Evolutionary conservation across 805 yeast species (phyloP).

Genomic region (Zygosaccharomyces siamensis): DNA sequence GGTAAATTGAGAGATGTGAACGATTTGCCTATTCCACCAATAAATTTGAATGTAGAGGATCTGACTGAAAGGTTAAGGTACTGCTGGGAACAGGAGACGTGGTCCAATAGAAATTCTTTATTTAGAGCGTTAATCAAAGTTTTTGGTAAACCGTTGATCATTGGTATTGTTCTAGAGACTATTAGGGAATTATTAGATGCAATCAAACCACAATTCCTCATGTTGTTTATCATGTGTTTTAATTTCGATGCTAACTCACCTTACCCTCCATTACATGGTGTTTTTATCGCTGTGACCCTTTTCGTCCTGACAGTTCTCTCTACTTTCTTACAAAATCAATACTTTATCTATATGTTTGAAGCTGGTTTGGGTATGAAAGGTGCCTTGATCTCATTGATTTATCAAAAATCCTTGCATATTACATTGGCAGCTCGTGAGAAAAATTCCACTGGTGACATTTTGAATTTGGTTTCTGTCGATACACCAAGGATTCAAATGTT

Average conservation of each 20-base stretch:
- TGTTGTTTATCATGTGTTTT: constrained; percentile 46
- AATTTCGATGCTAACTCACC: constrained; percentile 22
- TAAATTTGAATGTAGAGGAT: constrained; percentile 34
- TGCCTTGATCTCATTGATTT: constrained; percentile 61
- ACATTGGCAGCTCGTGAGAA: constrained; percentile 59
- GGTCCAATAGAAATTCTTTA: constrained; percentile 31
- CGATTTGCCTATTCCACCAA: constrained; percentile 42
- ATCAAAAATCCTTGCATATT: constrained; percentile 63
- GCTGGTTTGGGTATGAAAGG: constrained; percentile 64
- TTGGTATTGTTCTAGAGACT: constrained; percentile 38
- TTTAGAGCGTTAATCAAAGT: constrained; percentile 36
- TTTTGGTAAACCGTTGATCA: constrained; percentile 36
- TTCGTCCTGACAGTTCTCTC: constrained; percentile 56
- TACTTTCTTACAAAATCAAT: constrained; percentile 64
- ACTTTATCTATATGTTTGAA: constrained; percentile 51
- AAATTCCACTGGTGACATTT: constrained; percentile 70
- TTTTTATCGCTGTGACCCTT: constrained; percentile 58
- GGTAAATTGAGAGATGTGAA: constrained; percentile 39
- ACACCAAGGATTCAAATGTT: constrained; percentile 58
- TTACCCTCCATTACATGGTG: constrained; percentile 54
- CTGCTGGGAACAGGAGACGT: constrained; percentile 37
- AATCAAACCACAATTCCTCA: constrained; percentile 54
- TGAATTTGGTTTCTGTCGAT: constrained; percentile 76
- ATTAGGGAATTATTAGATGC: constrained; percentile 39
- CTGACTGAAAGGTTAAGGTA: constrained; percentile 31